phyloP scores from a whole-genome alignment of 208 protist genomes.

The Trypanosoma rangeli region DNA sequence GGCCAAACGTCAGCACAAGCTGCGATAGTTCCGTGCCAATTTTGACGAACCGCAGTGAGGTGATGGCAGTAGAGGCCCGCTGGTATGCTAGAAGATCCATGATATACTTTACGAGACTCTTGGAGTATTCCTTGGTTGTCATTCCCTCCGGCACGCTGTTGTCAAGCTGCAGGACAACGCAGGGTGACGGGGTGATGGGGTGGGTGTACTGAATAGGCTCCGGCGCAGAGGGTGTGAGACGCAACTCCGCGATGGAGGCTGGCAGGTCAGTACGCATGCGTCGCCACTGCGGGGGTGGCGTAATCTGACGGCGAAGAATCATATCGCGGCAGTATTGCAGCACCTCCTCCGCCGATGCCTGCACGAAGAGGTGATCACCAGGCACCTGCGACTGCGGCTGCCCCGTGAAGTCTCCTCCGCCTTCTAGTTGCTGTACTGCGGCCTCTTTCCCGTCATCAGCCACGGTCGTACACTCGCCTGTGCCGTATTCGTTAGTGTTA shows the following conservation, averaged over 20 bases:
- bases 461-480: background rate
- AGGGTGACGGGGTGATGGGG: conserved; percentile 49
- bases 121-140: conserved; percentile 61
- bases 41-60: conserved; percentile 79
- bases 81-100: conserved; percentile 72
- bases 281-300: conserved; percentile 68
- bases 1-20: conserved; percentile 72
- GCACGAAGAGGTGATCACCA: background rate
- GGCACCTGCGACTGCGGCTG: conserved; percentile 7
- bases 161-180: conserved; percentile 65
- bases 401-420: background rate
- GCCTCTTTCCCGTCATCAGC: background rate
- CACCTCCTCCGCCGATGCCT: conserved; percentile 28
- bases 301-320: conserved; percentile 44
- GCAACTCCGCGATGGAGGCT: conserved; percentile 68
- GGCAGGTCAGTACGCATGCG: conserved; percentile 77
- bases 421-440: background rate
- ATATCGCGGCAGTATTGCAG: conserved; percentile 60
- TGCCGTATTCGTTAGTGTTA: no score
- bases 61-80: conserved; percentile 67
- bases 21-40: conserved; percentile 67
- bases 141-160: conserved; percentile 59
- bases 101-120: conserved; percentile 80
- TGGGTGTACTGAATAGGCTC: conserved; percentile 49
- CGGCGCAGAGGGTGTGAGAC: conserved; percentile 52